These are phyloP conservation scores for Ustilago bromivora DNA, from an alignment of 1,284 basidiomycete genomes.

Conservation along the genomic window DNA sequence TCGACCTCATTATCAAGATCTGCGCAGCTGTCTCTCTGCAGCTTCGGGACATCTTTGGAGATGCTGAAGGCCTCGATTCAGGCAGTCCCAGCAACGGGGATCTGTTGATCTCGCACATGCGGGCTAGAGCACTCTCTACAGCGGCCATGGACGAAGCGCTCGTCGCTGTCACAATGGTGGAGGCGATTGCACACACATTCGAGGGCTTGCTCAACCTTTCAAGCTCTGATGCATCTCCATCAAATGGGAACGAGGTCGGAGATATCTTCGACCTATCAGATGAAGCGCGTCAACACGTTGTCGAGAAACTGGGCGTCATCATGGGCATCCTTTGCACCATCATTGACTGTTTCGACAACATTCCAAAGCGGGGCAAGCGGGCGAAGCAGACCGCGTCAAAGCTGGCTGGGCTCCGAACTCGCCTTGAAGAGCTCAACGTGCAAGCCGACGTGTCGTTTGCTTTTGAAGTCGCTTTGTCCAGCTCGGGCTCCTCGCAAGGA, in stretches of 20 bases:
- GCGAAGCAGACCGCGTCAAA: neutral
- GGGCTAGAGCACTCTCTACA: neutral
- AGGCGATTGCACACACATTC: constrained; percentile 14
- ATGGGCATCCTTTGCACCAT: constrained; percentile 24
- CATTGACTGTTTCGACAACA: constrained; percentile 21
- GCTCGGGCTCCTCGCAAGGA: neutral
- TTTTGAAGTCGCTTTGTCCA: constrained; percentile 12
- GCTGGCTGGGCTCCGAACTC: neutral
- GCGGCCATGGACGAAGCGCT: neutral
- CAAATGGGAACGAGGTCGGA: neutral
- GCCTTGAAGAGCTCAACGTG: constrained; percentile 13
- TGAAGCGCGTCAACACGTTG: constrained; percentile 2
- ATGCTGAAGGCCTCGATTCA: neutral
- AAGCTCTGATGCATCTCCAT: neutral
- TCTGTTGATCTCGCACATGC: neutral
- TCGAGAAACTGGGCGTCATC: constrained; percentile 16
- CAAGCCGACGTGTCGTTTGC: constrained; percentile 29
- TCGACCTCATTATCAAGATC: constrained; percentile 15
- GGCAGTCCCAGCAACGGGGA: neutral
- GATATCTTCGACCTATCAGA: neutral
- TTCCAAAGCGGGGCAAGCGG: constrained; percentile 15
- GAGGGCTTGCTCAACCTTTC: constrained; percentile 5
- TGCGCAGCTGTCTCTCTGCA: constrained; percentile 23
- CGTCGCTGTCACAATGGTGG: constrained; percentile 21
- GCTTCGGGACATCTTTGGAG: constrained; percentile 16